These are phyloP conservation scores for Diaporthe sp. DNA, from an alignment of 2,329 filamentous ascomycete species.

Conservation along the genomic window DNA sequence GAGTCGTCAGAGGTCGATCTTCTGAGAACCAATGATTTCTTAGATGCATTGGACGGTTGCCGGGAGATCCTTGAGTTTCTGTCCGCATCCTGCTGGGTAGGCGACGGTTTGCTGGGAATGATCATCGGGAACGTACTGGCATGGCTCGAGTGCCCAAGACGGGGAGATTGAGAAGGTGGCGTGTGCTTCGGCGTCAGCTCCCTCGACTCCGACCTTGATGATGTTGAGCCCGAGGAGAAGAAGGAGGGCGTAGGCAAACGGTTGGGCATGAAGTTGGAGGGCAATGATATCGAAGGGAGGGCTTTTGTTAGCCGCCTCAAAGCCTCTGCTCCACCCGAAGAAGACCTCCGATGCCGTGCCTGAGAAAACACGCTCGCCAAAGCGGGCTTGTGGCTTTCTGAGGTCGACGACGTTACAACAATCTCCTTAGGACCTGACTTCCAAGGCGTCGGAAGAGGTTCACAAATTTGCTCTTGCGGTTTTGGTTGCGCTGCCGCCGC, in stretches of 20 bases:
- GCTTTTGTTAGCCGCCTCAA: constrained; percentile 69
- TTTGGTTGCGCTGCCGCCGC: constrained; percentile 33
- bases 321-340: constrained; percentile 69
- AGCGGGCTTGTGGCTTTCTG: constrained; percentile 49
- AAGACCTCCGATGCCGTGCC: constrained; percentile 61
- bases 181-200: constrained; percentile 41
- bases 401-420: constrained; percentile 42
- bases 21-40: constrained; percentile 58
- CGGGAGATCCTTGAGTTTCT: constrained; percentile 22
- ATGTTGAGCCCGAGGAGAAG: constrained; percentile 49
- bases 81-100: constrained; percentile 36
- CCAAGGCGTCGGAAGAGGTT: constrained; percentile 52
- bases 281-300: constrained; percentile 67
- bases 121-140: constrained; percentile 30
- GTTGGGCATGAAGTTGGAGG: constrained; percentile 53
- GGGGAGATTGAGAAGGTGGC: constrained; percentile 40
- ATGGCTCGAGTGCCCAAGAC: constrained; percentile 40
- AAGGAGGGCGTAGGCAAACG: constrained; percentile 54
- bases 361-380: constrained; percentile 62
- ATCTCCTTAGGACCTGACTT: constrained; percentile 56
- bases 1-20: constrained; percentile 83
- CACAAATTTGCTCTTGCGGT: constrained; percentile 38
- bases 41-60: constrained; percentile 37
- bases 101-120: constrained; percentile 21
- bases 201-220: constrained; percentile 45